Conservation (phyloP, 1,139 yeast species). For the Geotrichum bryndzae region DNA sequence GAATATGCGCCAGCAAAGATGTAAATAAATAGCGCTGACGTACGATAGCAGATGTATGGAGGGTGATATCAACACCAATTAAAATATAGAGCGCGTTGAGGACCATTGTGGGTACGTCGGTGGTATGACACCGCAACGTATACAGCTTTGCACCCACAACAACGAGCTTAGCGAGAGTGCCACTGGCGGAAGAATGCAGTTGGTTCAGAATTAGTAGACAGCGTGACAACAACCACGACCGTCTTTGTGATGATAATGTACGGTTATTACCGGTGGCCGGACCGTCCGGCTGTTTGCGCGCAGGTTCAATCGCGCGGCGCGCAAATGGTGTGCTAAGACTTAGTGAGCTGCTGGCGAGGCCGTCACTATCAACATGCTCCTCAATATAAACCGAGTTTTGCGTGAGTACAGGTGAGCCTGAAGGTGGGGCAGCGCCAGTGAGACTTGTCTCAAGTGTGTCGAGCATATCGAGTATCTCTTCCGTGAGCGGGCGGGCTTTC, state of each 20-base stretch:
- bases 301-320: neutral
- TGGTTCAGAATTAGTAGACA: neutral
- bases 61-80: neutral
- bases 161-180: neutral
- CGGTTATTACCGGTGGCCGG: neutral
- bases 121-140: neutral
- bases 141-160: neutral
- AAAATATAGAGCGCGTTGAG: neutral
- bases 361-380: neutral
- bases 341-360: neutral
- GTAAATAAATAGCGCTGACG: neutral
- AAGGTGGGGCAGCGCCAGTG: neutral
- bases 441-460: neutral
- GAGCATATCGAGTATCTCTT: conserved; percentile 2
- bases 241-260: neutral
- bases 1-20: neutral
- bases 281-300: neutral
- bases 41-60: neutral
- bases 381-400: neutral
- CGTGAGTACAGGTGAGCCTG: neutral
- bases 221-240: neutral
- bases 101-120: neutral
- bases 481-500: conserved; percentile 36
- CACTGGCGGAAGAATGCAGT: neutral
- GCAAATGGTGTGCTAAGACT: neutral